Evolutionary conservation across 768 basidiomycete genomes (phyloP), one percentile per base, ranked within the genome.

Genomic region (Cystofilobasidium capitatum): DNA sequence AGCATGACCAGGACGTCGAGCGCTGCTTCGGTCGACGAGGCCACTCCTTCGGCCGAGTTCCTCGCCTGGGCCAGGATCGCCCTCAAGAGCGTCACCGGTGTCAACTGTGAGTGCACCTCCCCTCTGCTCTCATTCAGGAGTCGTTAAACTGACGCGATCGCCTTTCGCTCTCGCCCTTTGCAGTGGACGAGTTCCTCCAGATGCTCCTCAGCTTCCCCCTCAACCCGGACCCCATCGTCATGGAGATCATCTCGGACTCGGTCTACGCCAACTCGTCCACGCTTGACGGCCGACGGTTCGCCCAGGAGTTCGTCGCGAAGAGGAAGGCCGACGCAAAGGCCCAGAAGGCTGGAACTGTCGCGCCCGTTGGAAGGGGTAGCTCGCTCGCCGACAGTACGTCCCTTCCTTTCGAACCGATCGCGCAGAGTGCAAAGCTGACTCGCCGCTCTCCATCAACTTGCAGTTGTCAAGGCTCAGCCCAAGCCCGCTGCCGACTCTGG

Each of bases 231-330:
- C 79, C 84, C 72, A 85, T 84, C 20, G 90, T 88, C 0, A 78
- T 85, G 51, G 96, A 99, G 78, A 86, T 96, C 75, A 98, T 99
- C 71, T 88, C 89, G 29, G 96, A 98, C 76, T 82, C 88, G 49
- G 92, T 98, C 69, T 99, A 98, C 74, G 86, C 88, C 62, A 92
- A 88, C 74, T 94, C 91, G 71, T 89, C 91, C 26, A 98, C 89
- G 2, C 83, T 99, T 60, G 92, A 98, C 74, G 96, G 96, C 7
- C 83, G 93, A 60, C 85, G 94, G 42, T 99, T 98, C 74, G 93
- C 96, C 4, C 82, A 88, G 16, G 93, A 98, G 71, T 99, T 90
- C 73, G 84, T 91, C 62, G 83, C 81, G 70, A 89, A 84, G 75
- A 87, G 96, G 61, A 93, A 91, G 78, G 83, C 82, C 24, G 94